Evolutionary conservation across 768 basidiomycete genomes (phyloP).

Genomic region (Suillus brevipes): DNA sequence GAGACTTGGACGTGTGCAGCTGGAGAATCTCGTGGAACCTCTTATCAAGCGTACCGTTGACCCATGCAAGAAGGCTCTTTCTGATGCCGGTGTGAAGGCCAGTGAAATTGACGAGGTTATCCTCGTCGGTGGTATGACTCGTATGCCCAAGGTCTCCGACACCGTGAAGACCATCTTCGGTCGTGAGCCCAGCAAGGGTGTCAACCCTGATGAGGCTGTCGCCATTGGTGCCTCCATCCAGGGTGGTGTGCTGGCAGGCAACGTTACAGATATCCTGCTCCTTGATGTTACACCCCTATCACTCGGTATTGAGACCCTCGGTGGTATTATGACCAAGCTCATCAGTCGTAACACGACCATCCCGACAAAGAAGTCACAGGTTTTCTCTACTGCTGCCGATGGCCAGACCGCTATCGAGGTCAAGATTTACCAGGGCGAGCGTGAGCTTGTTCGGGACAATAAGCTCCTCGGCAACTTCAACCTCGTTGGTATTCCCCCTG

Average conservation of each 20-base stretch:
- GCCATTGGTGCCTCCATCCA: conserved; percentile 98
- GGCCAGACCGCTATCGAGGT: conserved; percentile 99
- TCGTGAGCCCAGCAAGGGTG: conserved; percentile 96
- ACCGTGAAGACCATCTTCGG: conserved; percentile 89
- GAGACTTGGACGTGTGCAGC: conserved; percentile 84
- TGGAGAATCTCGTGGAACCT: conserved; percentile 80
- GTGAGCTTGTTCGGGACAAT: conserved; percentile 97
- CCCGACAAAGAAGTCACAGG: conserved; percentile 99
- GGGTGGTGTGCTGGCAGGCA: conserved; percentile 95
- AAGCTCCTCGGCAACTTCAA: conserved; percentile 99
- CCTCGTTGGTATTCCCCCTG: conserved; percentile 93
- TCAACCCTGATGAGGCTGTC: conserved; percentile 99
- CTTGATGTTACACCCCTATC: conserved; percentile 96
- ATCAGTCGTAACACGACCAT: conserved; percentile 99
- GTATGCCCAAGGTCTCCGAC: conserved; percentile 94
- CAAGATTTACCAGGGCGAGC: conserved; percentile 99
- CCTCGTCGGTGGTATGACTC: conserved; percentile 97
- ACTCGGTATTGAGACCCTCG: conserved; percentile 93
- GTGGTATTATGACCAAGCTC: conserved; percentile 99
- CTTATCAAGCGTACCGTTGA: conserved; percentile 90
- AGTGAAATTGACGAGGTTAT: conserved; percentile 96
- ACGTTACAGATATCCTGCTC: conserved; percentile 93
- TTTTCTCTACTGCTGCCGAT: conserved; percentile 98
- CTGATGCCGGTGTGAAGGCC: conserved; percentile 90
- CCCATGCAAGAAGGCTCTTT: conserved; percentile 96